Evolutionary conservation across 805 yeast species (phyloP), one percentile per base, ranked within the genome.

Genomic region (Saccharomycopsis oosterbeekiorum): DNA sequence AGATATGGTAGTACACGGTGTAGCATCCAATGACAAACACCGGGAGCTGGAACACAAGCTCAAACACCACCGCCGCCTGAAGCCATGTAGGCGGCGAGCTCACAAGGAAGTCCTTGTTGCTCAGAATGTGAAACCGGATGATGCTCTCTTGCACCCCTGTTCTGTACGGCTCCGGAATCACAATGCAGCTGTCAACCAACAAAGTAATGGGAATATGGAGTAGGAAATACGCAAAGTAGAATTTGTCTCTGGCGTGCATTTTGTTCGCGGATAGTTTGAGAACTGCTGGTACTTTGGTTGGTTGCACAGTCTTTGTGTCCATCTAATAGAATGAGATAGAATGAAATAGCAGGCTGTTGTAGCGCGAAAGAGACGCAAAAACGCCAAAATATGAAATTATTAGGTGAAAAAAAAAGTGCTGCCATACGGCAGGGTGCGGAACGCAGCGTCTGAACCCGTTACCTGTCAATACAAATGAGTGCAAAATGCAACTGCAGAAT

Each of bases 1-100:
- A 71, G 74, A 65, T 71, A 72, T 77, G 73, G 39, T 67, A 66
- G 58, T 63, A 61, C 39, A 80, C 65, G 42, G 70, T 68, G 54
- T 65, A 67, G 0, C 78, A 76, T 12, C 79, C 83, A 14, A 74
- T 65, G 54, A 83, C 68, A 71, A 94, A 94, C 36, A 88, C 76
- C 0, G 99, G 99, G 58, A 88, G 70, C 73, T 93, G 99, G 66
- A 87, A 78, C 2, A 83, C 57, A 50, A 92, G 64, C 71, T 93
- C 99, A 61, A 89, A 70, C 66, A 79, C 71, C 0, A 91, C 96
- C 71, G 88, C 90, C 42, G 80, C 70, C 60, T 78, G 74, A 57
- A 93, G 78, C 97, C 97, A 93, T 1, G 75, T 66, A 1, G 96
- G 93, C 15, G 80, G 76, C 9, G 76, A 72, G 8, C 70, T 69